Percentiles rank a stretch among this genome's conserved stretches.
Evolutionary conservation across 2,329 filamentous ascomycete species (phyloP).

Genomic region (Reticulascus tulasneorum): DNA sequence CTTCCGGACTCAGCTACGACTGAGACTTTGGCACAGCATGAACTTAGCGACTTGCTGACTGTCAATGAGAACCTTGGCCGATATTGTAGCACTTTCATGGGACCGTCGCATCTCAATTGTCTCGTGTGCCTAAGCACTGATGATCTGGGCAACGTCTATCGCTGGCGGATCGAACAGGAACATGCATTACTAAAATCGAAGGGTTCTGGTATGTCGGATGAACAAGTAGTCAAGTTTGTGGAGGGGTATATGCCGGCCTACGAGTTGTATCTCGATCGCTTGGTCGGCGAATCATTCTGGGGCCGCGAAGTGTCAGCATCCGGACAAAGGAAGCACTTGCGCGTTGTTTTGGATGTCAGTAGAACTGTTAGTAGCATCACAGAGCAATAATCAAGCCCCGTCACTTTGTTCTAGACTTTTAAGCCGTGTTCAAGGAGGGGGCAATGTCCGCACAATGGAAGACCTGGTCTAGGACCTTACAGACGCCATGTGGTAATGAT

Average conservation of each 20-base stretch:
- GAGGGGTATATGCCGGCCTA: slow-evolving; percentile 13
- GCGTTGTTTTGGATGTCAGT: slow-evolving; percentile 6
- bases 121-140: slow-evolving; percentile 10
- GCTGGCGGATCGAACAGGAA: slow-evolving; percentile 11
- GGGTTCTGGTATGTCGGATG: slow-evolving; percentile 10
- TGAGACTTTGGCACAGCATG: slow-evolving; percentile 5
- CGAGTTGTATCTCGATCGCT: slow-evolving; percentile 8
- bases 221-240: slow-evolving; percentile 9
- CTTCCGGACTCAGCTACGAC: too few relatives aligned
- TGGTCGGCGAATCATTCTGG: slow-evolving; percentile 4
- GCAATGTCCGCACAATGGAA: too few relatives aligned
- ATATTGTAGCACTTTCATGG: slow-evolving; percentile 12
- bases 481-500: too few relatives aligned
- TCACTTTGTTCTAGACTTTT: too few relatives aligned
- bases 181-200: slow-evolving; percentile 10
- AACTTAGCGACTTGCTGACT: slow-evolving; percentile 5
- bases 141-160: slow-evolving; percentile 8
- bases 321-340: neutral
- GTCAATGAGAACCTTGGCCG: slow-evolving; percentile 9
- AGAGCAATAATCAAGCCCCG: too few relatives aligned
- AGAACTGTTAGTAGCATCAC: slow-evolving; percentile 1
- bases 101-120: slow-evolving; percentile 9
- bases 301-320: neutral
- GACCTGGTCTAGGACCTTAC: too few relatives aligned
- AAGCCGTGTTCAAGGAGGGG: too few relatives aligned